phyloP scores from a whole-genome alignment of 1,284 basidiomycete species.

The Phylloboletellus chloephorus region DNA sequence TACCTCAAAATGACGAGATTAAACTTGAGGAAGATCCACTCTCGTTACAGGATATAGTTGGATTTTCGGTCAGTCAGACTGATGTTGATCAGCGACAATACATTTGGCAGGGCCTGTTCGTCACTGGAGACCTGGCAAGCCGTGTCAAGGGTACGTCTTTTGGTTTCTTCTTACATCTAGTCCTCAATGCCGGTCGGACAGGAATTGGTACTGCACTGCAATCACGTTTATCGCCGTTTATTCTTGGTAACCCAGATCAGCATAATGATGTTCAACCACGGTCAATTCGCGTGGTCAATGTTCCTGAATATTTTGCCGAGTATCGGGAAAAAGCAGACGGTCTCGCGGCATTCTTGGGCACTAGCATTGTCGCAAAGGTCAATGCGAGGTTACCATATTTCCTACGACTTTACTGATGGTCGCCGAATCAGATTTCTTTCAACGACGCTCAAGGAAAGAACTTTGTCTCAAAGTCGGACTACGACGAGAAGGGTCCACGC shows the following conservation, averaged over 20 bases:
- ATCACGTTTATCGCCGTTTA: conserved; percentile 63
- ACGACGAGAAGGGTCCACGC: conserved; percentile 63
- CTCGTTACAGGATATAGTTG: conserved; percentile 62
- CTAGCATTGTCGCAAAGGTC: conserved; percentile 85
- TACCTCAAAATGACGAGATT: conserved; percentile 19
- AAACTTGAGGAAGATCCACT: conserved; percentile 30
- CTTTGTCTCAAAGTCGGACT: conserved; percentile 74
- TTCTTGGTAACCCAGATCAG: conserved; percentile 60
- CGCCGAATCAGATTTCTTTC: conserved; percentile 42
- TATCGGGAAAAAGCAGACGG: conserved; percentile 83
- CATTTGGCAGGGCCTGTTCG: conserved; percentile 77
- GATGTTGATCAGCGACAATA: conserved; percentile 65
- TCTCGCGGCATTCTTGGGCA: conserved; percentile 80
- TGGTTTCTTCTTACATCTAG: neutral
- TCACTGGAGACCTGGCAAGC: conserved; percentile 77
- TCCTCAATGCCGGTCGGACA: conserved; percentile 25
- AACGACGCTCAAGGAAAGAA: conserved; percentile 59
- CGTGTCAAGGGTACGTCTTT: conserved; percentile 63
- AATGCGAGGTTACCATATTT: conserved; percentile 18
- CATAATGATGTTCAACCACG: conserved; percentile 69
- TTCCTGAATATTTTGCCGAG: conserved; percentile 93
- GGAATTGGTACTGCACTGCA: conserved; percentile 69
- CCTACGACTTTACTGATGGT: conserved; percentile 10
- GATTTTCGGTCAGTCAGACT: conserved; percentile 49
- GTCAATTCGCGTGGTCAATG: conserved; percentile 57